A percentile compares a stretch with the other conserved stretches of the same genome.
Evolutionary conservation across 768 basidiomycete genomes (phyloP).

Genomic region (Termitomyces titanicus): DNA sequence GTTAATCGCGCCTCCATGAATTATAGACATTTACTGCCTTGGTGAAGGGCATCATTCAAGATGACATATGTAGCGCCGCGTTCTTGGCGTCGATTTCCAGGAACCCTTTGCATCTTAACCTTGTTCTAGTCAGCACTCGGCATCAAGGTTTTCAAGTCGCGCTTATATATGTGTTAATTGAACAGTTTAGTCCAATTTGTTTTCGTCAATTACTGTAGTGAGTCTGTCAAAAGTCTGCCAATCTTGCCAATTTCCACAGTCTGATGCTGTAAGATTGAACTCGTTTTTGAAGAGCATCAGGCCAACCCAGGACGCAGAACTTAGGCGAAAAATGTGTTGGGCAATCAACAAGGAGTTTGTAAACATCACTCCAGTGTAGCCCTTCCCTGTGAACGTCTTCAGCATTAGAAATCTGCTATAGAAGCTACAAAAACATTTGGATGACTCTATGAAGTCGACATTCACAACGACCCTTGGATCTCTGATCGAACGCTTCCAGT

Average conservation of each 20-base stretch:
- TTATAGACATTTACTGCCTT: conserved; percentile 46
- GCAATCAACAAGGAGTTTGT: conserved; percentile 50
- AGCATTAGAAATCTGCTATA: conserved; percentile 18
- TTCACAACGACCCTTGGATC: conserved; percentile 49
- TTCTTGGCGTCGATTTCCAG: conserved; percentile 12
- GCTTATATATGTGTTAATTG: conserved; percentile 54
- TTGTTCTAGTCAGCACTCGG: conserved; percentile 37
- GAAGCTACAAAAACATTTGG: conserved; percentile 53
- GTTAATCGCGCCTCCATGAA: not conserved
- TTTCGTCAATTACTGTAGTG: conserved; percentile 49
- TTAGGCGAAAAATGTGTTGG: conserved; percentile 59
- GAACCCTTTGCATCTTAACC: not conserved
- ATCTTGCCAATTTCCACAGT: conserved; percentile 71
- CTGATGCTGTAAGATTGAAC: conserved; percentile 67
- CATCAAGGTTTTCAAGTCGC: conserved; percentile 57
- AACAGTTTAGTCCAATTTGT: conserved; percentile 64
- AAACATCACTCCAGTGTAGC: conserved; percentile 46
- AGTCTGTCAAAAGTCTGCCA: conserved; percentile 22
- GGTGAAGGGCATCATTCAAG: conserved; percentile 43
- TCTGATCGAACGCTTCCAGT: conserved; percentile 52
- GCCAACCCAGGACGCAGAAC: conserved; percentile 40
- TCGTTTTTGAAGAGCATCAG: conserved; percentile 55
- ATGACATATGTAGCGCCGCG: conserved; percentile 44
- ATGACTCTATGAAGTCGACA: conserved; percentile 47
- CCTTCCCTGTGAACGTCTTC: not conserved